phyloP scores from a whole-genome alignment of 345 rosid genomes.

The Linum lewisii region DNA sequence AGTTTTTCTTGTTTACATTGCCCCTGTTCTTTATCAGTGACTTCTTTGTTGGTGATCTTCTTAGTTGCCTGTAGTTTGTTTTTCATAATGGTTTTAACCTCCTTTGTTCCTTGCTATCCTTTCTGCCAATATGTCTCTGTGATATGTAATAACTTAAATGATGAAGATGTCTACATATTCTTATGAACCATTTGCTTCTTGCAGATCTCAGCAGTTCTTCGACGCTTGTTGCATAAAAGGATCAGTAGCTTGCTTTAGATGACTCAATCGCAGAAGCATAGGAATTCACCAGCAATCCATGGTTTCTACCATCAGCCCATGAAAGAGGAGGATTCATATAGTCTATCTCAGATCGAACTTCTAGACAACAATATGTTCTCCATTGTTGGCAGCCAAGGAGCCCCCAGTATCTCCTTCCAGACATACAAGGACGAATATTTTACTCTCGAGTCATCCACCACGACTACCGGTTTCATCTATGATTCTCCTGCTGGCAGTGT shows the following conservation, averaged over 20 bases:
- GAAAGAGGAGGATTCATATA: slow-evolving; percentile 37
- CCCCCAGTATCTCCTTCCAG: slow-evolving; percentile 32
- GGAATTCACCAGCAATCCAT: slow-evolving; percentile 38
- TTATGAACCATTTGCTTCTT: no score
- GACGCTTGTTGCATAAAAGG: no score
- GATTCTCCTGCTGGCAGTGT: slow-evolving; percentile 67
- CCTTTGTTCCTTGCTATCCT: no score
- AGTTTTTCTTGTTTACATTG: no score
- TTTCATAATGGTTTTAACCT: no score
- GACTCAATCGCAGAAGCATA: slow-evolving; percentile 67
- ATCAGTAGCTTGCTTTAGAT: slow-evolving; percentile 20
- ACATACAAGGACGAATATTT: slow-evolving; percentile 44
- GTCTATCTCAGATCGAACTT: slow-evolving; percentile 36
- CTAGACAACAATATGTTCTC: slow-evolving; percentile 41
- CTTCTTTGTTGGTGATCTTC: no score
- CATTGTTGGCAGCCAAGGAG: slow-evolving; percentile 39
- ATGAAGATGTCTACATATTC: no score
- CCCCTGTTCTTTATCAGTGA: no score
- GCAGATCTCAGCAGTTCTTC: no score
- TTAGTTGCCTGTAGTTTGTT: no score
- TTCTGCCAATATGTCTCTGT: no score
- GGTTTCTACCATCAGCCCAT: slow-evolving; percentile 40
- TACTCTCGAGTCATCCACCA: slow-evolving; percentile 77
- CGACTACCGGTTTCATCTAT: slow-evolving; percentile 29
- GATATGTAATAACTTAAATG: no score